phyloP scores from a whole-genome alignment of 495 filamentous ascomycete species.

The Aspergillus taichungensis region DNA sequence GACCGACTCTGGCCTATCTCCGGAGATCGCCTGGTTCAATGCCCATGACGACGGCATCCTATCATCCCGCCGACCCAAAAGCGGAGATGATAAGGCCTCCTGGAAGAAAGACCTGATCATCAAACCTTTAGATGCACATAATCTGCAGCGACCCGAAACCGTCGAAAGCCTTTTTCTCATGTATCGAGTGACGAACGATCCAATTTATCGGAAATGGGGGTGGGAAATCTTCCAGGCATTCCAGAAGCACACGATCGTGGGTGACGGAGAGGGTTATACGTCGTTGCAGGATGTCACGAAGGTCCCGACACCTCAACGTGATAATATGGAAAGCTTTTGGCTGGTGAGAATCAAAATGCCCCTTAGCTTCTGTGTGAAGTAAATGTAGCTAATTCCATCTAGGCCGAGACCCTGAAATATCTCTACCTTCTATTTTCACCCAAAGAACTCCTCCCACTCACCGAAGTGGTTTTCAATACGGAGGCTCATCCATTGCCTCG shows the following conservation, averaged over 20 bases:
- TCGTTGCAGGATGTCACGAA: slow-evolving; percentile 8
- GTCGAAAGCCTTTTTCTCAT: slow-evolving; percentile 82
- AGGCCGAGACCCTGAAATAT: slow-evolving; percentile 80
- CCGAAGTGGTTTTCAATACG: background rate
- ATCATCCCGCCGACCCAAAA: background rate
- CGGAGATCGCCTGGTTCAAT: slow-evolving; percentile 75
- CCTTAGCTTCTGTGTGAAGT: background rate
- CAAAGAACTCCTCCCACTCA: background rate
- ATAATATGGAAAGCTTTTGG: slow-evolving; percentile 84
- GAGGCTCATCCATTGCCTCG: background rate
- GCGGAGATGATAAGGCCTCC: slow-evolving; percentile 1
- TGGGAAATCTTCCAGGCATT: slow-evolving; percentile 87
- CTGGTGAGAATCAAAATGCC: slow-evolving; percentile 27
- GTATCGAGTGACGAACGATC: slow-evolving; percentile 80
- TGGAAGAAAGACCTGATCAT: slow-evolving; percentile 50
- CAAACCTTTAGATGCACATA: slow-evolving; percentile 60
- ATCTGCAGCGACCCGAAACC: slow-evolving; percentile 78
- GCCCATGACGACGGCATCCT: slow-evolving; percentile 36
- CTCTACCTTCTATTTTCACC: slow-evolving; percentile 73
- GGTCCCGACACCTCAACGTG: slow-evolving; percentile 24
- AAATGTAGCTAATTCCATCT: background rate
- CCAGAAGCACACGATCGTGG: slow-evolving; percentile 57
- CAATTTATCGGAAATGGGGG: slow-evolving; percentile 74
- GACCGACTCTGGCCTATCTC: slow-evolving; percentile 68
- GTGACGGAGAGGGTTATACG: slow-evolving; percentile 44